Base-by-base conservation (phyloP, 345 rosid species). In the Clausena lansium region DNA sequence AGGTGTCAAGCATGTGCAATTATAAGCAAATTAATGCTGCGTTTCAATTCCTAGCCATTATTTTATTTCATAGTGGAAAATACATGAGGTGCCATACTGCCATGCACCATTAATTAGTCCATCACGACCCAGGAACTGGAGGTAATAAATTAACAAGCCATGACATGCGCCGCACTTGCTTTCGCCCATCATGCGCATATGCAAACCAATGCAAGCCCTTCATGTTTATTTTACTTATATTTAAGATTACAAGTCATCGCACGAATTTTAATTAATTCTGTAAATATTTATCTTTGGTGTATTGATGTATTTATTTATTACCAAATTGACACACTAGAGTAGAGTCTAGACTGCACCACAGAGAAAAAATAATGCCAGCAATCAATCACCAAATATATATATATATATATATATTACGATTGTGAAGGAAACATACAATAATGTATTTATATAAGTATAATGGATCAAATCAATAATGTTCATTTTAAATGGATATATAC, bases 1-100 rank as follows among this genome's bases (percentile, higher is more conserved):
- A 41, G 68, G 45, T 41, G 77, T 74, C 68, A 8, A 17, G 58
- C 77, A 74, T 41, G 77, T 74, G 77, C 77, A 60, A 61, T 20
- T 74, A 32, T 30, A n/a, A 14, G 5, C 19, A 60, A 58, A 17
- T 35, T n/a, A 73, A 58, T 38, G 50, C 7, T 13, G 28, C 32
- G 7, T 39, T 25, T 25, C 41, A 25, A 15, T 14, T 35, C 17
- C n/a, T 11, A 13, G 24, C 5, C 32, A 13, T 35, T 74, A 33
- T 22, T 20, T 36, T 6, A 58, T 59, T 59, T 73, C 36, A 59
- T 41, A 28, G 69, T 74, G 77, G 68, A 74, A 28, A 41, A 28
- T 28, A 63, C 32, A 62, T 64, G 71, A 45, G 58, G 38, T 9
- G 2, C 10, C 58, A 10, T 25, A 17, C 2, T 2, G 3, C n/a